These are phyloP conservation scores for Piromyces sp. DNA, from an alignment of 192 early-diverging fungal genomes.

Conservation along the genomic window DNA sequence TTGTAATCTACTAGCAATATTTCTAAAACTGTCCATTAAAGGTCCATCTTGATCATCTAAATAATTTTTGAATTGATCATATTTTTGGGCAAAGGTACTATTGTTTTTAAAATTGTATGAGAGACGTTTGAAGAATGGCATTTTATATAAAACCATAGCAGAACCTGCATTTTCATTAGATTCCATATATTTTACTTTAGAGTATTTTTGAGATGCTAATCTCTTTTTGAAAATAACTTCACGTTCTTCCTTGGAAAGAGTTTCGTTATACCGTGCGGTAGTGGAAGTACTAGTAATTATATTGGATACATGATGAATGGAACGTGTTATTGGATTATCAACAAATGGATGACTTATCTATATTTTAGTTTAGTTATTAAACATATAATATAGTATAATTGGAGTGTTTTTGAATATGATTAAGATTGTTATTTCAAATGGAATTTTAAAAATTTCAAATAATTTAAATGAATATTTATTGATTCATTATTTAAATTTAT, in stretches of 20 bases:
- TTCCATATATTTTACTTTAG: neutral
- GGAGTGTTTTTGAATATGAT: too few relatives aligned
- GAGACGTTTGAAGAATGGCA: neutral
- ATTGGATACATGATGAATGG: neutral
- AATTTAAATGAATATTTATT: too few relatives aligned
- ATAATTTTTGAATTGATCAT: neutral
- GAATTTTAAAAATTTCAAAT: too few relatives aligned
- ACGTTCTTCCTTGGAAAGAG: neutral
- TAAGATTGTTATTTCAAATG: too few relatives aligned
- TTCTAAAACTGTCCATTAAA: neutral
- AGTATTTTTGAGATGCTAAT: neutral
- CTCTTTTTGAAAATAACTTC: neutral
- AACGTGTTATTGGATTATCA: neutral
- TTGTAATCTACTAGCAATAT: neutral
- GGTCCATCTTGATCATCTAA: neutral
- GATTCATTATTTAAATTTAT: too few relatives aligned
- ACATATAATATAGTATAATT: too few relatives aligned
- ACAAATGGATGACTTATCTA: neutral
- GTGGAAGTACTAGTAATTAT: neutral
- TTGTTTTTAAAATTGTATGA: neutral
- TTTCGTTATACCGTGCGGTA: neutral
- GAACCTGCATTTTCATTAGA: neutral
- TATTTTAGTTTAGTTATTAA: too few relatives aligned
- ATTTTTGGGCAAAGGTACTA: neutral
- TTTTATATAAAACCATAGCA: neutral